Evolutionary conservation across 495 filamentous ascomycete species (phyloP).

Genomic region (Lindgomyces ingoldianus): DNA sequence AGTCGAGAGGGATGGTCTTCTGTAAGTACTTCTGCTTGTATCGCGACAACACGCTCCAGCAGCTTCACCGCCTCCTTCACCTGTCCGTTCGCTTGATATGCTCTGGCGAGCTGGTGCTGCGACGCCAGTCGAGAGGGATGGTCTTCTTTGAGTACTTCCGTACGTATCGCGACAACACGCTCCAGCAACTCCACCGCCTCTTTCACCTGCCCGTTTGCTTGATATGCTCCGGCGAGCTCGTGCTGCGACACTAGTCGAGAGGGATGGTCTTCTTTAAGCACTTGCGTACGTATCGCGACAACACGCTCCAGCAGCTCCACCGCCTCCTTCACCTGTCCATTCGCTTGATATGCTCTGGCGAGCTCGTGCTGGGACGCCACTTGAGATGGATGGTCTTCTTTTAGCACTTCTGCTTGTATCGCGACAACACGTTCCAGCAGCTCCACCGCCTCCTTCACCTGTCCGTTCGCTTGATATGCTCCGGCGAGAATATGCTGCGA

Average conservation of each 20-base stretch:
- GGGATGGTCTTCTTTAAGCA: not conserved
- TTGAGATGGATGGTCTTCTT: not conserved
- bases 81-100: too few relatives aligned
- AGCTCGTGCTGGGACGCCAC: slow-evolving; percentile 34
- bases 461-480: too few relatives aligned
- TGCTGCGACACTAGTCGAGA: slow-evolving; percentile 18
- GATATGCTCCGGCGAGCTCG: slow-evolving; percentile 41
- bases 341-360: slow-evolving; percentile 39
- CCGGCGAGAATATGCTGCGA: slow-evolving; percentile 41
- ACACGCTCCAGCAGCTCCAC: slow-evolving; percentile 43
- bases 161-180: too few relatives aligned
- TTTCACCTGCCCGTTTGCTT: slow-evolving; percentile 33
- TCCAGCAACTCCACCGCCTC: slow-evolving; percentile 38
- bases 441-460: too few relatives aligned
- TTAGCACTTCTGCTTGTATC: slow-evolving; percentile 21
- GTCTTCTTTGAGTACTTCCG: too few relatives aligned
- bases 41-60: too few relatives aligned
- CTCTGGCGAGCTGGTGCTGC: too few relatives aligned
- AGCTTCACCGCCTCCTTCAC: too few relatives aligned
- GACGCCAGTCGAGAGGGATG: too few relatives aligned
- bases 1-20: too few relatives aligned
- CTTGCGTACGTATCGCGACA: slow-evolving; percentile 32
- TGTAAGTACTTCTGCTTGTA: too few relatives aligned
- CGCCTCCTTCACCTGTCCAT: slow-evolving; percentile 36
- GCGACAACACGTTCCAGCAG: slow-evolving; percentile 25